Base-by-base conservation (phyloP, 148 eudicot genomes). In the Chenopodium quinoa region DNA sequence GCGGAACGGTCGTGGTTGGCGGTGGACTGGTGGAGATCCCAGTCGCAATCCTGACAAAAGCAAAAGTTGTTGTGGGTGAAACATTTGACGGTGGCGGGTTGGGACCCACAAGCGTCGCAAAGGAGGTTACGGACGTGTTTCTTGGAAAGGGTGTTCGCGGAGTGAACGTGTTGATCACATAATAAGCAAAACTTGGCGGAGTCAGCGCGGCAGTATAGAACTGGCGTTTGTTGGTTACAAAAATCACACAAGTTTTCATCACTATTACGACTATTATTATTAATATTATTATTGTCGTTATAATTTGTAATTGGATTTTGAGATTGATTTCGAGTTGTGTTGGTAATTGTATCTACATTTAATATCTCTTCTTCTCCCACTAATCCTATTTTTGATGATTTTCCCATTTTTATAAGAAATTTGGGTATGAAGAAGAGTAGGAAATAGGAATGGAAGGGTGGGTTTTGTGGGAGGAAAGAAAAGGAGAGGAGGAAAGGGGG, bases 121-220 rank as follows among this genome's bases (percentile, higher is more conserved):
- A 97, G 90, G 89, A 87, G 98, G 0, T 88, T 88, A 8, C 99
- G 89, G 23, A 88, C 74, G 86, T 97, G 99, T 81, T 92, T 97
- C 69, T 50, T 78, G 0, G 98, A 90, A 27, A 96, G 90, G 2
- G 95, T 87, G 84, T 96, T 96, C 54, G 99, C 99, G 2, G 97
- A 86, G 91, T 96, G 98, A 13, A 96, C 99, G 70, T 86, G 93
- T 9, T 84, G 90, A 89, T 96, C 99, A 82, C 99, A 96, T 11
- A 74, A 20, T 13, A 94, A 31, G 73, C 99, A 96, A 19, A 96
- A 95, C 86, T 88, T 92, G 0, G 98, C 99, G 0, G 84, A 79
- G 88, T 96, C 99, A 1, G 98, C 97, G 25, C 89, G 81, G 89
- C 99, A 96, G 86, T 88, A 93, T 37, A 96, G 50, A 1, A 90